phyloP scores from a whole-genome alignment of 495 filamentous ascomycete species.

The Tuber microsphaerosporum region DNA sequence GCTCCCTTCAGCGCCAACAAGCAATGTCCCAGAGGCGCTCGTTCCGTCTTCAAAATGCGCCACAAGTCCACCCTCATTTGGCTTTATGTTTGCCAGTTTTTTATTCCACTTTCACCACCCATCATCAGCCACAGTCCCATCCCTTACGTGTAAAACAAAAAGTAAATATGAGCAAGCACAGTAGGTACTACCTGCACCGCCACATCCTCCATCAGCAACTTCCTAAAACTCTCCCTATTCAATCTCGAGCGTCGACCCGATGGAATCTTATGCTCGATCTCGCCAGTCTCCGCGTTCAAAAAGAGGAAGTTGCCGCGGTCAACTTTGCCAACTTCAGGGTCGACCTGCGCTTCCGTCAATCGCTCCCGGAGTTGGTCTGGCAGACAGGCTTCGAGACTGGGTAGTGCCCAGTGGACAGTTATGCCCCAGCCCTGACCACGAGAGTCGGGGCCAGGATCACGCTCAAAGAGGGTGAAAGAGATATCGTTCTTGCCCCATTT shows the following conservation, averaged over 20 bases:
- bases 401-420: slow-evolving; percentile 53
- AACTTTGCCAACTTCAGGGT: slow-evolving; percentile 45
- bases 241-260: slow-evolving; percentile 50
- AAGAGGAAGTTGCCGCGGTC: slow-evolving; percentile 53
- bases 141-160: not conserved
- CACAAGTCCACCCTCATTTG: slow-evolving; percentile 42
- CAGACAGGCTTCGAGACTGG: slow-evolving; percentile 46
- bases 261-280: slow-evolving; percentile 47
- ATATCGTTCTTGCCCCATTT: slow-evolving; percentile 19
- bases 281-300: slow-evolving; percentile 50
- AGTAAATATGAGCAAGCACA: too few relatives aligned
- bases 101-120: slow-evolving; percentile 44
- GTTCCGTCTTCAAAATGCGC: slow-evolving; percentile 52
- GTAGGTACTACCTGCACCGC: slow-evolving; percentile 43
- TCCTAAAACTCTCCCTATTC: slow-evolving; percentile 47
- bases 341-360: slow-evolving; percentile 48
- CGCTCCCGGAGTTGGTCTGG: slow-evolving; percentile 44
- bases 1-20: slow-evolving; percentile 55
- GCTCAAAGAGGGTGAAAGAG: slow-evolving; percentile 51
- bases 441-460: slow-evolving; percentile 46
- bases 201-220: slow-evolving; percentile 48
- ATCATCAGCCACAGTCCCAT: not conserved
- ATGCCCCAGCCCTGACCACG: slow-evolving; percentile 54
- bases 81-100: slow-evolving; percentile 44
- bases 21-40: slow-evolving; percentile 46